phyloP scores from a whole-genome alignment of 805 yeast genomes.

The Metschnikowia matae region DNA sequence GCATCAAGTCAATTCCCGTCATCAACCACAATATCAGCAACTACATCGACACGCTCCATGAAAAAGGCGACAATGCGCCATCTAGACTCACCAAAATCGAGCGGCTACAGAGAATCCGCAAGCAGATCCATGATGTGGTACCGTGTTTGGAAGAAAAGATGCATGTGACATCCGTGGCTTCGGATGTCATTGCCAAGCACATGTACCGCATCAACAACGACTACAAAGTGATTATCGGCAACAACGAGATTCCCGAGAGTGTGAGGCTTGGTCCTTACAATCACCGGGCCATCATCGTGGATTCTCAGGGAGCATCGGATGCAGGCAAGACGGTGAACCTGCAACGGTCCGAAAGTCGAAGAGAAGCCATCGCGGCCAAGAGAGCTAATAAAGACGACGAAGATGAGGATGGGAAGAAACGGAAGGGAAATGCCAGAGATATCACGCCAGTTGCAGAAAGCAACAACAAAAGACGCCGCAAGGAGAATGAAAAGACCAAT shows the following conservation, averaged over 20 bases:
- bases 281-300: conserved; percentile 86
- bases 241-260: conserved; percentile 76
- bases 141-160: conserved; percentile 95
- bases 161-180: conserved; percentile 92
- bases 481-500: conserved; percentile 13
- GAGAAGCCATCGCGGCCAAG: conserved; percentile 91
- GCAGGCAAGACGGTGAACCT: conserved; percentile 59
- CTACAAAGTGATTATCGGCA: conserved; percentile 64
- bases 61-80: conserved; percentile 8
- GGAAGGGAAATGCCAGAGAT: conserved; percentile 17
- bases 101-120: conserved; percentile 38
- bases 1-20: conserved; percentile 68
- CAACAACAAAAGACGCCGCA: conserved; percentile 11
- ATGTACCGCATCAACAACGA: conserved; percentile 74
- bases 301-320: conserved; percentile 45
- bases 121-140: conserved; percentile 61
- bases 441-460: conserved; percentile 21
- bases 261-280: conserved; percentile 74
- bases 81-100: conserved; percentile 21
- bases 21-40: conserved; percentile 52
- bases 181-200: conserved; percentile 69
- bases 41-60: conserved; percentile 35
- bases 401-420: conserved; percentile 21
- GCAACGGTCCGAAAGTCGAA: conserved; percentile 75
- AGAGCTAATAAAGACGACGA: conserved; percentile 51